phyloP scores from a whole-genome alignment of 2,329 filamentous ascomycete genomes.

The Colletotrichum incanum region DNA sequence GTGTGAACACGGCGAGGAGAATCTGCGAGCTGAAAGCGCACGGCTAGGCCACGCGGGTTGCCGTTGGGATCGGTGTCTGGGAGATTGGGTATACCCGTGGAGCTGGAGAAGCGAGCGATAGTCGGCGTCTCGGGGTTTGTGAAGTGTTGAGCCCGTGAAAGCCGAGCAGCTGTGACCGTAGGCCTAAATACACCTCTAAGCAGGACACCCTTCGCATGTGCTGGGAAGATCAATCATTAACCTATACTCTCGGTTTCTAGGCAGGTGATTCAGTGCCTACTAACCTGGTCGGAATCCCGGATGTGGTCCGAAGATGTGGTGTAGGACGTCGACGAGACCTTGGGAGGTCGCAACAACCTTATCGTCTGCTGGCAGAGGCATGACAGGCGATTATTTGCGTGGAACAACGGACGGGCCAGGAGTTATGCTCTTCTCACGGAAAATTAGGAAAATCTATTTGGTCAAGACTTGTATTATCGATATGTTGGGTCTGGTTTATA shows the following conservation, averaged over 20 bases:
- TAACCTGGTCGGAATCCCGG: conserved; percentile 58
- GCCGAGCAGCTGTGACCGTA: conserved; percentile 56
- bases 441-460: neutral
- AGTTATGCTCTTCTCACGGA: neutral
- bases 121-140: conserved; percentile 60
- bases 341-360: conserved; percentile 55
- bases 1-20: conserved; percentile 63
- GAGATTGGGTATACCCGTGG: conserved; percentile 65
- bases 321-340: conserved; percentile 54
- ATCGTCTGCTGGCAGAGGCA: conserved; percentile 62
- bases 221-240: conserved; percentile 49
- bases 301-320: conserved; percentile 57
- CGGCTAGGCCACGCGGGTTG: conserved; percentile 64
- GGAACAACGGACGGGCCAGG: neutral
- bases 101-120: conserved; percentile 66
- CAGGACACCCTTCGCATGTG: conserved; percentile 69
- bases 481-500: neutral
- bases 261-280: neutral
- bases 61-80: conserved; percentile 64
- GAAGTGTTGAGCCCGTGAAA: conserved; percentile 66
- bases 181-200: conserved; percentile 68
- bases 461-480: neutral
- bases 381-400: conserved; percentile 44
- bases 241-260: neutral
- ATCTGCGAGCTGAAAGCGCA: conserved; percentile 63